A percentile compares a stretch with the other conserved stretches of the same genome.
phyloP scores from a whole-genome alignment of 23 red algal species.

The Gracilariopsis chorda region DNA sequence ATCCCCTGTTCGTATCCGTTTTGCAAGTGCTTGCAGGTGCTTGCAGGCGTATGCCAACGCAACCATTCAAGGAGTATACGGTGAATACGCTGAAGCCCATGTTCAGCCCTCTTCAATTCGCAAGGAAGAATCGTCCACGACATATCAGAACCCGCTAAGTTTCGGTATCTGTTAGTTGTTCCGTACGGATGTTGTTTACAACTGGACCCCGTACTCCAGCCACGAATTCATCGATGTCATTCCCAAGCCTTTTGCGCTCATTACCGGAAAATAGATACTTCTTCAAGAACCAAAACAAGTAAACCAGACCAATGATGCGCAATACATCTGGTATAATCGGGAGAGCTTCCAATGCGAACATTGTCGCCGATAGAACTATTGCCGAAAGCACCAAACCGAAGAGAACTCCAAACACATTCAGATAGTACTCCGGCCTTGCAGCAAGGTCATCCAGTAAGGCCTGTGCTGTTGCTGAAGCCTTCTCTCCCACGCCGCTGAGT shows the following conservation, averaged over 20 bases:
- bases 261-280: conserved; percentile 36
- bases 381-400: conserved; percentile 24
- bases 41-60: too few relatives aligned
- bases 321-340: conserved; percentile 44
- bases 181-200: not conserved
- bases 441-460: conserved; percentile 54
- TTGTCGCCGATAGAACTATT: conserved; percentile 45
- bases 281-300: conserved; percentile 56
- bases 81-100: too few relatives aligned
- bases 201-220: conserved; percentile 9
- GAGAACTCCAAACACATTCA: conserved; percentile 54
- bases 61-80: too few relatives aligned
- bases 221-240: conserved; percentile 55
- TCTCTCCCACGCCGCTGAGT: too few relatives aligned
- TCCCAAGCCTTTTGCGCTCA: conserved; percentile 21
- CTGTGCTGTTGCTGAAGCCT: not conserved
- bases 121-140: too few relatives aligned
- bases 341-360: conserved; percentile 22
- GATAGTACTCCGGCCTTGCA: conserved; percentile 39
- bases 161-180: not conserved
- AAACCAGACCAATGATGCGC: conserved; percentile 41
- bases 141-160: too few relatives aligned
- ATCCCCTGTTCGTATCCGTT: too few relatives aligned
- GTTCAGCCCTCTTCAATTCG: too few relatives aligned
- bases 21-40: too few relatives aligned